Conservation (phyloP, 2,329 filamentous ascomycete genomes). For the Trichophyton benhamiae region DNA sequence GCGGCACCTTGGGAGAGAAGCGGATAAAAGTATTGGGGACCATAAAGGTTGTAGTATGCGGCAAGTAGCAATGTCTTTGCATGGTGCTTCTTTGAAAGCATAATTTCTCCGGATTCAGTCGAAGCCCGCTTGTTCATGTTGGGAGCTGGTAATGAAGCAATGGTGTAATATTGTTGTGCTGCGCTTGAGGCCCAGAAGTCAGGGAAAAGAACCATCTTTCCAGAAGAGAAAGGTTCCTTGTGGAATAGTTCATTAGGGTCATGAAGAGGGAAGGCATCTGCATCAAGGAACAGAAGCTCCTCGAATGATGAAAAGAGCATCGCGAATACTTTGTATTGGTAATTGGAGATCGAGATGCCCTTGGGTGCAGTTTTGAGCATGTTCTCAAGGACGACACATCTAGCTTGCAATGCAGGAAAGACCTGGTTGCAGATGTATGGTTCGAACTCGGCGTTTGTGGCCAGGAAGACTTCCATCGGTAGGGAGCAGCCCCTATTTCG, state of each 20-base stretch:
- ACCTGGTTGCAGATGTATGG: constrained; percentile 32
- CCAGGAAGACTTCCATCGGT: constrained; percentile 38
- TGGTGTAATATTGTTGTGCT: constrained; percentile 28
- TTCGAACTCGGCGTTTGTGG: constrained; percentile 31
- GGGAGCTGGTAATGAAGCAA: constrained; percentile 22
- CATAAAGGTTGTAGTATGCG: constrained; percentile 40
- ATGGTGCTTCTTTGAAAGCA: constrained; percentile 35
- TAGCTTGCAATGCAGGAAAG: constrained; percentile 32
- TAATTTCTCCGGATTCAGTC: constrained; percentile 35
- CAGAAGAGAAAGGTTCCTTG: constrained; percentile 30
- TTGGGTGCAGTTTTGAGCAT: constrained; percentile 25
- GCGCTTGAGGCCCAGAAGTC: constrained; percentile 36
- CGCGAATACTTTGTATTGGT: constrained; percentile 39
- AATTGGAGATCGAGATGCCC: constrained; percentile 28
- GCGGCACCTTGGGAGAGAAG: constrained; percentile 37
- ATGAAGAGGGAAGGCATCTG: constrained; percentile 35
- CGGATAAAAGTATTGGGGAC: constrained; percentile 35
- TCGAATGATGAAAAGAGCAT: constrained; percentile 41
- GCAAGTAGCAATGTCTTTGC: constrained; percentile 33
- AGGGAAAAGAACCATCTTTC: constrained; percentile 36
- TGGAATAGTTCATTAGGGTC: constrained; percentile 33
- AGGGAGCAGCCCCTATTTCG: constrained; percentile 31
- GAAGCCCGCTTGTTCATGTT: constrained; percentile 19
- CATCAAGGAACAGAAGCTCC: constrained; percentile 39
- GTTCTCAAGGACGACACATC: constrained; percentile 34